Base-by-base conservation (phyloP, 2,329 filamentous ascomycete species). In the Penicillium sp. region DNA sequence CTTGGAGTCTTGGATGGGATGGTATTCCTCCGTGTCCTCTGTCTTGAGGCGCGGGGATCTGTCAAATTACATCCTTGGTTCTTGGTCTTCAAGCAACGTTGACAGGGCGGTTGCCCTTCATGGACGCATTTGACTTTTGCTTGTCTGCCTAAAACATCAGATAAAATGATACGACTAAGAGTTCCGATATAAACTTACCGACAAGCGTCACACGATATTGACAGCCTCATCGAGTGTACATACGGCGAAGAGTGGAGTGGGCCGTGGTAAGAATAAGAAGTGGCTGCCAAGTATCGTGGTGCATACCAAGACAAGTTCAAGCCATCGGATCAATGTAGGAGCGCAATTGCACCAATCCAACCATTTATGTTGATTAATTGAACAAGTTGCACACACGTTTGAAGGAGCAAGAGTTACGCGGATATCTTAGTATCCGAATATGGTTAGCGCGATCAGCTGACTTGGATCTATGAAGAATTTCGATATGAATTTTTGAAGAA, bases 91-190 rank as follows among this genome's bases (percentile, higher is more conserved):
- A 67, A 61, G 35, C 72, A 75, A 38, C 72, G 68, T 31, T 64
- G 71, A 60, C 72, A 75, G 7, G 72, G 72, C 2, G 72, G 66
- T 4, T 63, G 66, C 19, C 72, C 72, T 23, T 72, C 67, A 63
- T 75, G 72, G 4, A 72, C 51, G 39, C 72, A 75, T 53, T 74
- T 75, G 47, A 75, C 72, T 51, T 75, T 75, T 25, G 72, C 70
- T 60, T 69, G 66, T 15, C 71, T 74, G 25, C 19, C 21, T n/a
- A n/a, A 4, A 3, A 6, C 2, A 21, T 53, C 4, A 57, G 27
- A 31, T 45, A 23, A 52, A 15, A 25, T 17, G 4, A 9, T 41
- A 27, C 35, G 2, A 0, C 7, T 17, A n/a, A 17, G 12, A 8
- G 6, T 38, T 12, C 8, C 6, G 25, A 44, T 35, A 6, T 3